Conservation (phyloP, 768 basidiomycete species). For the Boletus rufocinnamomeus region DNA sequence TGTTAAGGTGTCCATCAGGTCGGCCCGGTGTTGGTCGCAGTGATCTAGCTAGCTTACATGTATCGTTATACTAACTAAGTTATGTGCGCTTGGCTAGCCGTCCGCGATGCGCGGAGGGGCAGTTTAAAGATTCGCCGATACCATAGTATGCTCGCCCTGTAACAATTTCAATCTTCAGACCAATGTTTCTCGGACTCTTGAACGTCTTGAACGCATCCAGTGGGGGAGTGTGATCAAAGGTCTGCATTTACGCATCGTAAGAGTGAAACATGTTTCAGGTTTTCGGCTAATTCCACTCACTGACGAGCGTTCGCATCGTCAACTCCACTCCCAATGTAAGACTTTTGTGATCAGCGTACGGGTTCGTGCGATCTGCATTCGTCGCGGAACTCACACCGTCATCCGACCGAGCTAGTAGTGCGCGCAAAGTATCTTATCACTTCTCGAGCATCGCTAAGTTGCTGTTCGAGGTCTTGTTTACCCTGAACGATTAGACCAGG, state of each 20-base stretch:
- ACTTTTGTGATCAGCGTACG: background rate
- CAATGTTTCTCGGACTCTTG: background rate
- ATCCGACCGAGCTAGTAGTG: background rate
- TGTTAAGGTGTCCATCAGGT: background rate
- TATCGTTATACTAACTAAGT: background rate
- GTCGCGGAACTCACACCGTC: background rate
- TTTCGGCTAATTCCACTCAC: no score
- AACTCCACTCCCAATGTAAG: background rate
- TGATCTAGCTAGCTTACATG: constrained; percentile 1
- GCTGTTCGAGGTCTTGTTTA: background rate
- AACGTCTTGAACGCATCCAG: background rate
- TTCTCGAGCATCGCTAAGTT: background rate
- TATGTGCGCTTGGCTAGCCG: background rate
- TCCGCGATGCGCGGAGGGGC: background rate
- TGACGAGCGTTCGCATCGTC: background rate
- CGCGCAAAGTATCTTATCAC: background rate
- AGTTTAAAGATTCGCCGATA: background rate
- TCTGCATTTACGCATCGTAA: background rate
- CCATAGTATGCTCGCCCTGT: background rate
- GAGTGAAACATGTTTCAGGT: background rate
- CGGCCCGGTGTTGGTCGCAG: background rate
- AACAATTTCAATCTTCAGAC: background rate
- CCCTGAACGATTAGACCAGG: background rate
- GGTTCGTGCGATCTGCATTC: background rate
- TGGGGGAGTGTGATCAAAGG: background rate